Evolutionary conservation across 129 eudicot genomes (phyloP).

Genomic region (Pittosporum tobira): DNA sequence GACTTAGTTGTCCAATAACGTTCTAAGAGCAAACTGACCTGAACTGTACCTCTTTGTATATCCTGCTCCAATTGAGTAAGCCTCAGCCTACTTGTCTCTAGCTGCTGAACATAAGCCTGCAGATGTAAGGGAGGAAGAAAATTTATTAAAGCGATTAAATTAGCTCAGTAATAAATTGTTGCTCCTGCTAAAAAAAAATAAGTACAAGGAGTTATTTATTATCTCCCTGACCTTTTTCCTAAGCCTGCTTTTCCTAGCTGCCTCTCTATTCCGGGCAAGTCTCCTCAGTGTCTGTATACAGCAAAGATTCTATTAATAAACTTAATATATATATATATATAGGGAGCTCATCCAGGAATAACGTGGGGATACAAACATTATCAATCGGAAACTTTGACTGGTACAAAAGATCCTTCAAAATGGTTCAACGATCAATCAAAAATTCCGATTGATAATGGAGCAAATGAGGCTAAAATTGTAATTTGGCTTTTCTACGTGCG

Average conservation of each 20-base stretch:
- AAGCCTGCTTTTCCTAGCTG: constrained; percentile 97
- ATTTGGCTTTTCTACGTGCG: too few species aligned
- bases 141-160: constrained; percentile 18
- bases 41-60: constrained; percentile 80
- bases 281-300: constrained; percentile 76
- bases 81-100: constrained; percentile 85
- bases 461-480: too few species aligned
- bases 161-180: too few species aligned
- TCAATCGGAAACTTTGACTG: too few species aligned
- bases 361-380: too few species aligned
- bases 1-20: background rate
- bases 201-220: background rate
- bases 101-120: constrained; percentile 99
- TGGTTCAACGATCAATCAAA: too few species aligned
- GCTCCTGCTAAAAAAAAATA: too few species aligned
- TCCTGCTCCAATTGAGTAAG: constrained; percentile 92
- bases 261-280: constrained; percentile 97
- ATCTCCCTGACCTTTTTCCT: constrained; percentile 60
- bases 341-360: too few species aligned
- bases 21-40: constrained; percentile 35
- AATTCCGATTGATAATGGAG: too few species aligned
- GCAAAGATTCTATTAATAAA: too few species aligned
- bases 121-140: constrained; percentile 18
- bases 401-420: too few species aligned
- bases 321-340: too few species aligned